A percentile compares a stretch with the other conserved stretches of the same genome.
These are phyloP conservation scores for Irpex sp. DNA, from an alignment of 1,284 basidiomycete genomes.

Conservation along the genomic window DNA sequence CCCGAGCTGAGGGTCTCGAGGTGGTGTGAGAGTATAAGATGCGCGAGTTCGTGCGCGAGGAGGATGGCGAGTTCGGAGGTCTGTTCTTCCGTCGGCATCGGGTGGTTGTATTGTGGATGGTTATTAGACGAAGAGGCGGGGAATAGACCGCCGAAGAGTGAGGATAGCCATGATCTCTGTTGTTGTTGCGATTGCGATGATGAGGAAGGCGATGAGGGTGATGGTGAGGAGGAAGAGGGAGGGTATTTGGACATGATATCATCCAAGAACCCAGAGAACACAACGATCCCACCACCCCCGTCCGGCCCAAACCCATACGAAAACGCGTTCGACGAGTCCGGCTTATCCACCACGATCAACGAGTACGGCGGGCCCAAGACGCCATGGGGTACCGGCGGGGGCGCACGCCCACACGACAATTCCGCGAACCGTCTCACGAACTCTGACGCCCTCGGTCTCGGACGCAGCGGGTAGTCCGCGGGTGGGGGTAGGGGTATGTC, in stretches of 20 bases:
- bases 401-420: slow-evolving; percentile 39
- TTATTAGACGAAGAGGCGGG: slow-evolving; percentile 18
- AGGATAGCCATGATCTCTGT: slow-evolving; percentile 41
- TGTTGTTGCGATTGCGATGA: slow-evolving; percentile 15
- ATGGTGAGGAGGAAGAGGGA: slow-evolving; percentile 13
- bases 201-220: slow-evolving; percentile 13
- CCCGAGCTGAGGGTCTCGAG: slow-evolving; percentile 83
- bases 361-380: slow-evolving; percentile 84
- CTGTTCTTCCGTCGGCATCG: slow-evolving; percentile 73
- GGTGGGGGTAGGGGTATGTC: slow-evolving; percentile 68
- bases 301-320: slow-evolving; percentile 89
- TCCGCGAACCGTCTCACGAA: slow-evolving; percentile 55
- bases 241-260: slow-evolving; percentile 59
- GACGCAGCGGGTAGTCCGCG: slow-evolving; percentile 63
- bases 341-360: slow-evolving; percentile 77
- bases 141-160: slow-evolving; percentile 44
- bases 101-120: slow-evolving; percentile 28
- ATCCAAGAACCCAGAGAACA: slow-evolving; percentile 86
- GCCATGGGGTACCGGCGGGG: slow-evolving; percentile 43
- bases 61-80: slow-evolving; percentile 82
- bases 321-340: slow-evolving; percentile 80
- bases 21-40: slow-evolving; percentile 85
- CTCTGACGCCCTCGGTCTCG: slow-evolving; percentile 68
- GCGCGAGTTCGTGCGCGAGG: slow-evolving; percentile 85
- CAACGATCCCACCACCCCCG: slow-evolving; percentile 85